Conservation (phyloP, 208 protist genomes). For the Tritrichomonas musculus region DNA sequence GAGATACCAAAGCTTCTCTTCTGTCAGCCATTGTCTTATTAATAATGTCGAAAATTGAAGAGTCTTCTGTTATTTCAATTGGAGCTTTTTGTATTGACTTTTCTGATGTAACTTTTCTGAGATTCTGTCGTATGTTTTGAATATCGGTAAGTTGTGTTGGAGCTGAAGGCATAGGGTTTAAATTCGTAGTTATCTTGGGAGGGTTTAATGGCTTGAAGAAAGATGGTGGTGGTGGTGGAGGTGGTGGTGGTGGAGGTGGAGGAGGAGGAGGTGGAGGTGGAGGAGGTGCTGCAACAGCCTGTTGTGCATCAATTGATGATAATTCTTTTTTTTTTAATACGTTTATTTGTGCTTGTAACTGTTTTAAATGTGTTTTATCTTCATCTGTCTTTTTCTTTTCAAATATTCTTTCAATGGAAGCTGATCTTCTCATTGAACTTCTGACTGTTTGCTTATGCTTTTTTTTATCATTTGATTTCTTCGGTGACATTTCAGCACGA, state of each 20-base stretch:
- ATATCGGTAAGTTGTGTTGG: too few relatives aligned
- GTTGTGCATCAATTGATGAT: not conserved
- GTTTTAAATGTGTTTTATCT: not conserved
- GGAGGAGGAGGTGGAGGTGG: not conserved
- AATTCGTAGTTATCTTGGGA: too few relatives aligned
- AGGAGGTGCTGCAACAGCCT: not conserved
- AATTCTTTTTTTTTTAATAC: not conserved
- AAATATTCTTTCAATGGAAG: slow-evolving; percentile 15
- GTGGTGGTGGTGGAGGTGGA: slow-evolving; percentile 20
- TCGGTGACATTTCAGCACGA: not conserved
- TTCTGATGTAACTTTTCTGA: too few relatives aligned
- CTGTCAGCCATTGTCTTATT: too few relatives aligned
- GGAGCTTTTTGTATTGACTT: too few relatives aligned
- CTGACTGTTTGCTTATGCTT: not conserved
- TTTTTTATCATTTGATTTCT: too few relatives aligned
- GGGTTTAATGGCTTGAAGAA: too few relatives aligned
- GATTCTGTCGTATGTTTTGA: too few relatives aligned
- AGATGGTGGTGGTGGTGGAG: not conserved
- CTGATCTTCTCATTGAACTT: not conserved
- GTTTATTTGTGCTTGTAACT: not conserved
- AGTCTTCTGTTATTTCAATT: too few relatives aligned
- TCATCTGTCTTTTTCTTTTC: not conserved
- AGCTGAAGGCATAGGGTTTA: too few relatives aligned
- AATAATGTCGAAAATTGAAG: too few relatives aligned
- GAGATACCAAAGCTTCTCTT: too few relatives aligned